Evolutionary conservation across 1,284 basidiomycete genomes (phyloP).

Genomic region (Rhodotorula sp.): DNA sequence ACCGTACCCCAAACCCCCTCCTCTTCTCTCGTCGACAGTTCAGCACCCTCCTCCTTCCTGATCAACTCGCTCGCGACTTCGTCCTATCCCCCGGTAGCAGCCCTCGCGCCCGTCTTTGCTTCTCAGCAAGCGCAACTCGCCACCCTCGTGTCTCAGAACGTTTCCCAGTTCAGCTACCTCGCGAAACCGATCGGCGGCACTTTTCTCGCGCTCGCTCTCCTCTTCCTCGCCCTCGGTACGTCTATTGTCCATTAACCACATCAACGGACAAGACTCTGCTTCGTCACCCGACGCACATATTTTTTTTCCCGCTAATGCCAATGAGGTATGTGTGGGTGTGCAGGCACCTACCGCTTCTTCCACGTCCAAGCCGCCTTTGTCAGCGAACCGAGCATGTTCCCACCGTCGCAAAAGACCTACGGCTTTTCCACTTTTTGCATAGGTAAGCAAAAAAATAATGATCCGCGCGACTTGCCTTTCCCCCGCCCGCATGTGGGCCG

Average conservation of each 20-base stretch:
- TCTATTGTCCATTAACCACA: neutral
- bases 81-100: neutral
- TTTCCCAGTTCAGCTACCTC: constrained; percentile 28
- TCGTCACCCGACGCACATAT: too few relatives aligned
- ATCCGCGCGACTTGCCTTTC: neutral
- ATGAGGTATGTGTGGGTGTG: neutral
- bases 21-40: neutral
- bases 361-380: constrained; percentile 27
- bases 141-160: neutral
- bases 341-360: constrained; percentile 35
- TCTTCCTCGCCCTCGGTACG: constrained; percentile 34
- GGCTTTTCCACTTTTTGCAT: constrained; percentile 24
- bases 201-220: constrained; percentile 30
- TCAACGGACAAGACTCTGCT: too few relatives aligned
- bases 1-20: neutral
- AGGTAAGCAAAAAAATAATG: neutral
- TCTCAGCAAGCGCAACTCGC: constrained; percentile 17
- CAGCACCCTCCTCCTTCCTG: neutral
- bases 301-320: neutral
- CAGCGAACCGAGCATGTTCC: constrained; percentile 32
- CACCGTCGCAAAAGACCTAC: constrained; percentile 30
- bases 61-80: constrained; percentile 4
- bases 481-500: neutral
- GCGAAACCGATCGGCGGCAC: constrained; percentile 37
- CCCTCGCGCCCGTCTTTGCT: constrained; percentile 13